Percentiles rank a stretch among this genome's conserved stretches.
Evolutionary conservation across 176 grass and related monocot genomes (phyloP).

Genomic region (Carex littledalei): DNA sequence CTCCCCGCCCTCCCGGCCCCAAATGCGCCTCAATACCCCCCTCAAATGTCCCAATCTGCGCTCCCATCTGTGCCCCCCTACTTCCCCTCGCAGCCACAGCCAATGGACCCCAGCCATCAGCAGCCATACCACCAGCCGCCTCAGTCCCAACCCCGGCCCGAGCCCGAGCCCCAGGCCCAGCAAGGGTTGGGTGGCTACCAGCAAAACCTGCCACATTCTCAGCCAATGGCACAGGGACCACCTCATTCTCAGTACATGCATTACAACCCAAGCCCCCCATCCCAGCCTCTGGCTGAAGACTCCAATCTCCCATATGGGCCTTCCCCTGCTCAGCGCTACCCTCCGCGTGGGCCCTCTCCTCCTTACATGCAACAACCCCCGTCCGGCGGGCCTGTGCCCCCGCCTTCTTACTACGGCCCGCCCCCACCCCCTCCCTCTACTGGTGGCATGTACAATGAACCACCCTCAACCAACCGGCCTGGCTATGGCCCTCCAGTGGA

Average conservation of each 20-base stretch:
- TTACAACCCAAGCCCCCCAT: background rate
- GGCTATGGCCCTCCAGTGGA: conserved; percentile 48
- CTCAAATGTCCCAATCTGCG: conserved; percentile 32
- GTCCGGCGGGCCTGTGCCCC: conserved; percentile 30
- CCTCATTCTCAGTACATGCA: background rate
- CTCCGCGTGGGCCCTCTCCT: conserved; percentile 31
- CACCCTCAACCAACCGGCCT: conserved; percentile 33
- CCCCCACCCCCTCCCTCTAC: conserved; percentile 34
- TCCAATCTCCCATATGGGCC: conserved; percentile 33
- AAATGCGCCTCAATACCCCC: conserved; percentile 25
- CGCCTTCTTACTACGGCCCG: conserved; percentile 54
- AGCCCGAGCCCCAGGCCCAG: background rate
- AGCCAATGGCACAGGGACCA: background rate
- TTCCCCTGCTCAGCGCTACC: conserved; percentile 42
- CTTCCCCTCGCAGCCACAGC: conserved; percentile 37
- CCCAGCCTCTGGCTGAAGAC: conserved; percentile 52
- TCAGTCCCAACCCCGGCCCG: conserved; percentile 13
- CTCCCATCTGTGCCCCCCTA: conserved; percentile 36
- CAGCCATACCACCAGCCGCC: conserved; percentile 34
- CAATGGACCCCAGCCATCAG: conserved; percentile 36
- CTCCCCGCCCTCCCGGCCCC: conserved; percentile 37
- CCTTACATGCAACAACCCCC: conserved; percentile 42
- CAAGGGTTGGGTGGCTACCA: conserved; percentile 15
- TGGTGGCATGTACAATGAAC: conserved; percentile 41
- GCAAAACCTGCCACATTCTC: background rate